Evolutionary conservation across 2,329 filamentous ascomycete species (phyloP), one percentile per base, ranked within the genome.

Genomic region (Stemphylium vesicarium): DNA sequence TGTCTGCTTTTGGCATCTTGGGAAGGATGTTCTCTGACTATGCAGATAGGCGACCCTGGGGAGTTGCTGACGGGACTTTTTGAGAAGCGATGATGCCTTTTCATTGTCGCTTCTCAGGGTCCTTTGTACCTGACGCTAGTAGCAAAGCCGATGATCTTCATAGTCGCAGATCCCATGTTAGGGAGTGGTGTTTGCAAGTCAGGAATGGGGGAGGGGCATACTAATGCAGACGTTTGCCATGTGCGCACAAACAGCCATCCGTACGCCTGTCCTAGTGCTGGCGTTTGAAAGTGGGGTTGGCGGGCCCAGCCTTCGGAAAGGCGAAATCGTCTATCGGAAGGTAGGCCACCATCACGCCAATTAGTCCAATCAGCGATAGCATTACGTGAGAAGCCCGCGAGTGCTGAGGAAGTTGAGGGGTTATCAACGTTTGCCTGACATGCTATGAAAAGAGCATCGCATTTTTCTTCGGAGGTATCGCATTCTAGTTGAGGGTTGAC

Each of bases 1-100:
- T 65, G 49, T 70, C 65, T 52, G 68, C 66, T 63, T 69, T 71
- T 11, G 71, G 64, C 70, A 72, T 74, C 16, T 15, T 67, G 56
- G 52, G 15, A 32, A 60, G 29, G n/a, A 31, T 24, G 33, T 48
- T 35, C 53, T 32, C 16, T 39, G 42, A 24, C 22, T 36, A 43
- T 47, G 35, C 11, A 47, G 41, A 31, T 7, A 18, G 29, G 15
- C 29, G 32, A 8, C 40, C 32, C 9, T 18, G 33, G 13, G 7
- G n/a, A 40, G 32, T 49, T 48, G n/a, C 37, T 16, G 16, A 36
- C 36, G 31, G 40, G 45, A 29, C n/a, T n/a, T 20, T 40, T 16
- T 37, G 22, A 53, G 50, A 31, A 50, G 20, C 13, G 44, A 50
- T 43, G 35, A 38, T 35, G 10, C 26, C 8, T 10, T 16, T 15